phyloP scores from a whole-genome alignment of 176 grass and related monocot species.

The Calamus simplicifolius region DNA sequence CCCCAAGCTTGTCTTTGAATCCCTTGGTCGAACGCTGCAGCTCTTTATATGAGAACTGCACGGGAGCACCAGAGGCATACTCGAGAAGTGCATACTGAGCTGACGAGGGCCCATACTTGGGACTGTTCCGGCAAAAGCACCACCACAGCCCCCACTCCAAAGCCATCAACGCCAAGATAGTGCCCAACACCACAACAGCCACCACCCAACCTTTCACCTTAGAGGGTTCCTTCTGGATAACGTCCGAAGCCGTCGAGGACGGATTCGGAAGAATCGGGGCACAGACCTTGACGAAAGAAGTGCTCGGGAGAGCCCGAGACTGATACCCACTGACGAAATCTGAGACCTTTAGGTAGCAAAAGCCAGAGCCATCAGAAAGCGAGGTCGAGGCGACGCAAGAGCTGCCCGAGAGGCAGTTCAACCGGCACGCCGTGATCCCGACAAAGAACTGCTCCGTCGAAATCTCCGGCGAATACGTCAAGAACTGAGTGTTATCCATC shows the following conservation, averaged over 20 bases:
- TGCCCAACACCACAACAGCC: slow-evolving; percentile 29
- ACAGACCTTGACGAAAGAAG: slow-evolving; percentile 98
- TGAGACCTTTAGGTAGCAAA: slow-evolving; percentile 83
- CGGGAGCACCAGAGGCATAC: slow-evolving; percentile 88
- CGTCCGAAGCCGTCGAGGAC: neutral
- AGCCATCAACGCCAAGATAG: slow-evolving; percentile 39
- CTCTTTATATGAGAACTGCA: slow-evolving; percentile 84
- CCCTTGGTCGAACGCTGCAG: slow-evolving; percentile 62
- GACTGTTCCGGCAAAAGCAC: slow-evolving; percentile 63
- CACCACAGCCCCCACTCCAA: slow-evolving; percentile 78
- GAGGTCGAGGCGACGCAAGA: slow-evolving; percentile 82
- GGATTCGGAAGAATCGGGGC: slow-evolving; percentile 28
- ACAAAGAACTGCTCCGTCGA: slow-evolving; percentile 73
- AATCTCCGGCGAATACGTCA: slow-evolving; percentile 72
- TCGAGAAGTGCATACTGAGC: slow-evolving; percentile 92
- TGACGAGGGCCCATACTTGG: slow-evolving; percentile 60
- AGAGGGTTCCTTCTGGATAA: neutral
- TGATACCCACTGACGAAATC: slow-evolving; percentile 70
- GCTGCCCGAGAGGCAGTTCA: slow-evolving; percentile 72
- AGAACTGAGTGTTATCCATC: slow-evolving; percentile 69
- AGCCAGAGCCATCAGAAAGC: slow-evolving; percentile 74
- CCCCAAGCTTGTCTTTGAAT: slow-evolving; percentile 89
- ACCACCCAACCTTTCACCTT: slow-evolving; percentile 63
- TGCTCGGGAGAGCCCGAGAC: slow-evolving; percentile 73
- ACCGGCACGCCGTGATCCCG: slow-evolving; percentile 72